These are phyloP conservation scores for Osmanthus fragrans DNA, from an alignment of 257 asterid species.

Conservation along the genomic window DNA sequence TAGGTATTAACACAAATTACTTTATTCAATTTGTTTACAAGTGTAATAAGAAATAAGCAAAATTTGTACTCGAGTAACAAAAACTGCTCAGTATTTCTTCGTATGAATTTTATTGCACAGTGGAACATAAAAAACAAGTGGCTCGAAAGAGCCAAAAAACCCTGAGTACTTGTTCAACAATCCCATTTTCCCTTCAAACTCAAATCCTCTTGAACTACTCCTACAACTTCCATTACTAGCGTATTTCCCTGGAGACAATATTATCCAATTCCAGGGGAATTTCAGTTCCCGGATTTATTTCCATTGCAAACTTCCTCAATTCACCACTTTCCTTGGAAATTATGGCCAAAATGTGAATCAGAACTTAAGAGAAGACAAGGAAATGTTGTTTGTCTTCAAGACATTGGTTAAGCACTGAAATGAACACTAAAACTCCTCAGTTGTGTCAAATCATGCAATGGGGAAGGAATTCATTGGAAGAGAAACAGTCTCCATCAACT, in stretches of 20 bases:
- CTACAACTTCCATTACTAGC: conserved; percentile 15
- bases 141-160: conserved; percentile 34
- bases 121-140: not conserved
- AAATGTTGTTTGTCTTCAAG: conserved; percentile 49
- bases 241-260: conserved; percentile 42
- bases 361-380: conserved; percentile 41
- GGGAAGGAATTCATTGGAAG: conserved; percentile 46
- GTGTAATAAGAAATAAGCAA: not conserved
- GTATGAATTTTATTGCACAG: not conserved
- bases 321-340: conserved; percentile 32
- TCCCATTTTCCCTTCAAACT: conserved; percentile 20
- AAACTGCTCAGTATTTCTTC: not conserved
- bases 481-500: conserved; percentile 32
- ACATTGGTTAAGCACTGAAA: conserved; percentile 42
- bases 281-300: conserved; percentile 28
- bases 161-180: conserved; percentile 27
- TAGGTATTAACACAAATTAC: too few species aligned
- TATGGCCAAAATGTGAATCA: conserved; percentile 35
- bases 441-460: conserved; percentile 54
- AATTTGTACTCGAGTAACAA: not conserved
- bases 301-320: conserved; percentile 29
- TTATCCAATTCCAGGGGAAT: conserved; percentile 35
- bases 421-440: conserved; percentile 46
- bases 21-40: not conserved
- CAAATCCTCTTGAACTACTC: conserved; percentile 34